Evolutionary conservation across 176 grass and related monocot genomes (phyloP), one percentile per base, ranked within the genome.

Genomic region (Triticum dicoccoides): DNA sequence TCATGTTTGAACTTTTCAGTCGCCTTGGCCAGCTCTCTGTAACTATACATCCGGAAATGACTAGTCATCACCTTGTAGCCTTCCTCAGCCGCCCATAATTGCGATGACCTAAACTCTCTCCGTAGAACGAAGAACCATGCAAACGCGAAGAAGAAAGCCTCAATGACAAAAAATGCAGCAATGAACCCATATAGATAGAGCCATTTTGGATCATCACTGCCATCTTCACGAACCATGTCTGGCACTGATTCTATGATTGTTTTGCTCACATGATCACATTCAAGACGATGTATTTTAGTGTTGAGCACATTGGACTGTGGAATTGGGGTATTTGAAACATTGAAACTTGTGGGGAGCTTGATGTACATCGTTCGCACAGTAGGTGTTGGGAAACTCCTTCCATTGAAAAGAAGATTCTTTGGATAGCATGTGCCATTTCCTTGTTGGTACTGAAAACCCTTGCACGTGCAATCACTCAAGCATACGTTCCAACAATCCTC

Each of bases 351-450:
- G 0, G 80, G 73, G 18, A 90, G 65, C 12, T 90, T 90, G 84
- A 90, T 83, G 5, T 90, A 90, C 80, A 87, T 90, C 3, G 84
- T 87, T 20, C 89, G 89, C 32, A 90, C 89, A 3, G 17, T 23
- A 1, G 56, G 33, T 14, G 80, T 87, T 9, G 89, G 89, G 42
- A 79, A 90, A 15, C 73, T 65, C 74, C 89, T 90, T 59, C 89
- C 89, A 37, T 83, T 90, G 80, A 90, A 90, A 10, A 90, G 84
- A 56, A 79, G 34, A 65, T 66, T 51, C 9, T 90, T 90, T 25
- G 89, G 89, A 35, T 90, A 90, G 66, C 89, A 90, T 27, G 89
- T 87, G 2, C 89, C 89, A 3, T 87, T 90, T 29, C 89, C 89
- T 58, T 2, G 24, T 35, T 87, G 89, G 74, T 90, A 90, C 11